Percentiles rank a stretch among this genome's conserved stretches.
Evolutionary conservation across 108 stramenopile genomes (phyloP).

Genomic region (Nitzschia sp.): DNA sequence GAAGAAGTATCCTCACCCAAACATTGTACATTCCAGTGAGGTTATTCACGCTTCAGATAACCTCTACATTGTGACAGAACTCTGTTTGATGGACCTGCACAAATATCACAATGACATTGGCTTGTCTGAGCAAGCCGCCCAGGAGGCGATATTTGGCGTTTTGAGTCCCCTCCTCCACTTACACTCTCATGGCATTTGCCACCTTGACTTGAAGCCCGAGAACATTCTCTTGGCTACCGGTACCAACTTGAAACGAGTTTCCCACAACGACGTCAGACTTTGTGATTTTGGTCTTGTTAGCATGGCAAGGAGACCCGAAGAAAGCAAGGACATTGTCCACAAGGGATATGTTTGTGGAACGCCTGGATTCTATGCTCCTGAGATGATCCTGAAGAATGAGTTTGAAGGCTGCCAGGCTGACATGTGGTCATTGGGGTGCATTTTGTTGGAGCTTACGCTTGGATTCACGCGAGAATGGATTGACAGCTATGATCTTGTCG

Average conservation of each 20-base stretch:
- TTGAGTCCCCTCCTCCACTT: slow-evolving; percentile 34
- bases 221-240: slow-evolving; percentile 41
- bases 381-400: slow-evolving; percentile 52
- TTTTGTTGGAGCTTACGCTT: slow-evolving; percentile 59
- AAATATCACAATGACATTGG: slow-evolving; percentile 27
- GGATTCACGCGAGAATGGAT: slow-evolving; percentile 41
- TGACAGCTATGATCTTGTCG: slow-evolving; percentile 24
- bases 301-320: slow-evolving; percentile 31
- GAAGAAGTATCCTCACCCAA: slow-evolving; percentile 77
- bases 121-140: slow-evolving; percentile 18
- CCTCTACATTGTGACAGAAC: slow-evolving; percentile 88
- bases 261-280: slow-evolving; percentile 35
- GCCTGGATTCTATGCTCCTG: slow-evolving; percentile 74
- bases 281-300: slow-evolving; percentile 71
- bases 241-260: slow-evolving; percentile 14
- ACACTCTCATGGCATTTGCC: slow-evolving; percentile 35
- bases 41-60: slow-evolving; percentile 82
- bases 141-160: slow-evolving; percentile 42
- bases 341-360: slow-evolving; percentile 62
- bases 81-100: slow-evolving; percentile 39
- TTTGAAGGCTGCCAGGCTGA: slow-evolving; percentile 56
- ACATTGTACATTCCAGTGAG: slow-evolving; percentile 83
- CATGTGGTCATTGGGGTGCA: slow-evolving; percentile 71
- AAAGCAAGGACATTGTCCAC: slow-evolving; percentile 24
- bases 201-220: slow-evolving; percentile 60